phyloP scores from a whole-genome alignment of 257 asterid species.

The Nicotiana otophora region DNA sequence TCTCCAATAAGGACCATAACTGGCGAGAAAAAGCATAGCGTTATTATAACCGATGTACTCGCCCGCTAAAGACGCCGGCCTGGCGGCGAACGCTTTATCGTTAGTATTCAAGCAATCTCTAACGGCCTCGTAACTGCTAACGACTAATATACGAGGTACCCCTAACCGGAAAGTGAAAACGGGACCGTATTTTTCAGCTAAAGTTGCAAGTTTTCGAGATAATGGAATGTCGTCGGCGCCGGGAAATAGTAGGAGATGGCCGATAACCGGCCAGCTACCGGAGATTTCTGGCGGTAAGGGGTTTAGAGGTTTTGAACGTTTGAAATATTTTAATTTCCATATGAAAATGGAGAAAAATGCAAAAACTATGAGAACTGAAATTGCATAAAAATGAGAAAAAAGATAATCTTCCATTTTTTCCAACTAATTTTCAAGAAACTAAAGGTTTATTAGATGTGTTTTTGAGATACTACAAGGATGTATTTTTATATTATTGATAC shows the following conservation, averaged over 20 bases:
- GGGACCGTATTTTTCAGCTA: conserved; percentile 21
- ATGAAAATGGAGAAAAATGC: neutral
- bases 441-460: neutral
- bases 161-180: conserved; percentile 24
- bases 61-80: conserved; percentile 12
- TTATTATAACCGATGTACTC: conserved; percentile 10
- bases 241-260: conserved; percentile 14
- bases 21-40: conserved; percentile 17
- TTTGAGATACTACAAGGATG: too few species aligned
- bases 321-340: neutral
- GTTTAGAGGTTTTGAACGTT: neutral
- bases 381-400: neutral
- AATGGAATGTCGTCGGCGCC: neutral
- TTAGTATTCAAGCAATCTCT: conserved; percentile 14
- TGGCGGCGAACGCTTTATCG: neutral
- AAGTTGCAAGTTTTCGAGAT: neutral
- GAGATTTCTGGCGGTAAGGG: conserved; percentile 7
- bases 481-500: too few species aligned
- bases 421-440: neutral
- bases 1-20: conserved; percentile 21
- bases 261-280: conserved; percentile 23
- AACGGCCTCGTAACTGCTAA: conserved; percentile 13
- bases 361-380: neutral
- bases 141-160: neutral
- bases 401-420: neutral